A percentile compares a stretch with the other conserved stretches of the same genome.
Evolutionary conservation across 1,139 yeast genomes (phyloP).

Genomic region (Yamadazyma diddensiae): DNA sequence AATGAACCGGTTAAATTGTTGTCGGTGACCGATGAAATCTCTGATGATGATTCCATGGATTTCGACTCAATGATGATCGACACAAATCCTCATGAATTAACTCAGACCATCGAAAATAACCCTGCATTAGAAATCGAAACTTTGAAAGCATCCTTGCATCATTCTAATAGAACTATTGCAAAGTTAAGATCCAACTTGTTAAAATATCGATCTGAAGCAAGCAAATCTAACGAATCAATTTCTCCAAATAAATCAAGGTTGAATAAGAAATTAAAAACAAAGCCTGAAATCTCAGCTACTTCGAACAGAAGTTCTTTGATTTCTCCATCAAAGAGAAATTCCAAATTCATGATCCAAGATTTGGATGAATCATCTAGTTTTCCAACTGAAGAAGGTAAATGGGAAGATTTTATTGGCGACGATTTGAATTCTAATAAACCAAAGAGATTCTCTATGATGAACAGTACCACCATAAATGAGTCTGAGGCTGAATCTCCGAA

Average conservation of each 20-base stretch:
- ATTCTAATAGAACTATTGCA: conserved; percentile 60
- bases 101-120: conserved; percentile 43
- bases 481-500: conserved; percentile 22
- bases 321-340: conserved; percentile 38
- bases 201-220: conserved; percentile 30
- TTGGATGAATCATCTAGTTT: conserved; percentile 14
- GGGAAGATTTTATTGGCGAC: conserved; percentile 44
- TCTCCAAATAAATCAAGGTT: conserved; percentile 15
- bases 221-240: conserved; percentile 5
- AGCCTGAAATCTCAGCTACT: conserved; percentile 8
- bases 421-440: conserved; percentile 24
- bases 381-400: conserved; percentile 27
- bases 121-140: conserved; percentile 66
- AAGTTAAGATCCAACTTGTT: conserved; percentile 50
- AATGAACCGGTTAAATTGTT: conserved; percentile 14
- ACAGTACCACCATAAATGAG: conserved; percentile 14
- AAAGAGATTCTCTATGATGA: conserved; percentile 16
- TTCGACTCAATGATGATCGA: conserved; percentile 36
- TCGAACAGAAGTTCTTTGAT: conserved; percentile 22
- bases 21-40: conserved; percentile 13
- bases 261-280: conserved; percentile 22
- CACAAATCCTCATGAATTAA: conserved; percentile 25
- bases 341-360: conserved; percentile 31
- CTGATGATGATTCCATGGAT: conserved; percentile 30
- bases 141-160: conserved; percentile 59